Conservation (phyloP, 202 grass and related monocot species). For the Saccharum hybrid region DNA sequence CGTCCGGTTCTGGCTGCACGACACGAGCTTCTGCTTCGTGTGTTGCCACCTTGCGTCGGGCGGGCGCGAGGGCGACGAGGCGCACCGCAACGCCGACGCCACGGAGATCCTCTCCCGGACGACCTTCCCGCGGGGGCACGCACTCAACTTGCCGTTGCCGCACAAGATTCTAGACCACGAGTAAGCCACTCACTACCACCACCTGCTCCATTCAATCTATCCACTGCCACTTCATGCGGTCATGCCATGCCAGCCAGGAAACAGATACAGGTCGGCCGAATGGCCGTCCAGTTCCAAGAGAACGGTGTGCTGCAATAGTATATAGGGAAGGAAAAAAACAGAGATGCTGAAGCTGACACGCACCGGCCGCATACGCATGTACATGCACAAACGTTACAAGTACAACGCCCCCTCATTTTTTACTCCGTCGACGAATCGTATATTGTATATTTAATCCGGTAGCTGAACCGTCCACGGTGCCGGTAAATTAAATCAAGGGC, state of each 20-base stretch:
- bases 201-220: background rate
- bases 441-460: constrained; percentile 22
- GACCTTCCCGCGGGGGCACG: constrained; percentile 58
- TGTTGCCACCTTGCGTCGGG: constrained; percentile 95
- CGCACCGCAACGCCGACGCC: constrained; percentile 78
- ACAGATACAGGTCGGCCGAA: background rate
- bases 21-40: constrained; percentile 92
- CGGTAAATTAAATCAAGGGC: constrained; percentile 26
- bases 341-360: background rate
- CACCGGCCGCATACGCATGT: background rate
- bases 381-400: background rate
- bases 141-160: constrained; percentile 59
- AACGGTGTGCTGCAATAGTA: background rate
- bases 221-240: background rate
- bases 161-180: constrained; percentile 83
- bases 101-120: constrained; percentile 77
- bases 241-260: constrained; percentile 20
- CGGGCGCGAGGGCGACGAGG: constrained; percentile 72
- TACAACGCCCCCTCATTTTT: constrained; percentile 14
- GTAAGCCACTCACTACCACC: constrained; percentile 39
- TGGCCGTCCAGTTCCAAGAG: background rate
- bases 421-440: background rate
- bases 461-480: constrained; percentile 45
- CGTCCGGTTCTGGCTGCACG: constrained; percentile 68
- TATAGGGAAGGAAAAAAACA: too few relatives aligned